A percentile compares a stretch with the other conserved stretches of the same genome.
Evolutionary conservation across 768 basidiomycete genomes (phyloP).

Genomic region (Neoboletus brunneissimus): DNA sequence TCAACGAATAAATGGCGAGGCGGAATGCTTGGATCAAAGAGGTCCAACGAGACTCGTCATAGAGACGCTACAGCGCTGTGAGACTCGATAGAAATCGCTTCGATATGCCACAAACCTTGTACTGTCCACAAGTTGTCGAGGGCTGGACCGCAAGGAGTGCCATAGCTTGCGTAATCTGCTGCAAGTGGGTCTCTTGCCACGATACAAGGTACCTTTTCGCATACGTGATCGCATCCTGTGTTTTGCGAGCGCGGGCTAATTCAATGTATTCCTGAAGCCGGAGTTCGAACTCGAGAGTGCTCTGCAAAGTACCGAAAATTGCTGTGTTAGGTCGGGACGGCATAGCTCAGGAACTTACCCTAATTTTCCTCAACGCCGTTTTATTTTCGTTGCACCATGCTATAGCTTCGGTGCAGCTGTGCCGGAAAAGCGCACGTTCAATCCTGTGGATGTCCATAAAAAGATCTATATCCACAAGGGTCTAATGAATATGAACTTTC

Average conservation of each 20-base stretch:
- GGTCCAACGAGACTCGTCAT: conserved; percentile 77
- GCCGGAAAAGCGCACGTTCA: conserved; percentile 69
- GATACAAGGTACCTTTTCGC: conserved; percentile 72
- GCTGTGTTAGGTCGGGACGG: conserved; percentile 8
- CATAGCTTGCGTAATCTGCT: conserved; percentile 74
- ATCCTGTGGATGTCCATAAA: conserved; percentile 88
- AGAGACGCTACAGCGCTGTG: conserved; percentile 59
- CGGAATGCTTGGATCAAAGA: conserved; percentile 77
- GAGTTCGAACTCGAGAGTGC: conserved; percentile 93
- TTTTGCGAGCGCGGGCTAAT: conserved; percentile 65
- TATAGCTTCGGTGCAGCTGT: conserved; percentile 86
- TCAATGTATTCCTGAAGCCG: conserved; percentile 97
- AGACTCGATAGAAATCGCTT: conserved; percentile 7
- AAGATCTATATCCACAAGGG: conserved; percentile 85
- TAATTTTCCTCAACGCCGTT: conserved; percentile 85
- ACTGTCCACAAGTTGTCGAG: conserved; percentile 69
- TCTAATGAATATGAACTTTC: conserved; percentile 42
- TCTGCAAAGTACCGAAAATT: conserved; percentile 47
- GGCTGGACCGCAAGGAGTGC: conserved; percentile 74
- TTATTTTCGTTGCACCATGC: conserved; percentile 98
- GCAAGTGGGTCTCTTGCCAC: conserved; percentile 80
- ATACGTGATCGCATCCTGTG: conserved; percentile 79
- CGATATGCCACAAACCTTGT: conserved; percentile 56
- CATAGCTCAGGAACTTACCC: conserved; percentile 44
- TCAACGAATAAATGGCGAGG: conserved; percentile 80